Conservation (phyloP, 331 rosid genomes). For the Phaseolus coccineus region DNA sequence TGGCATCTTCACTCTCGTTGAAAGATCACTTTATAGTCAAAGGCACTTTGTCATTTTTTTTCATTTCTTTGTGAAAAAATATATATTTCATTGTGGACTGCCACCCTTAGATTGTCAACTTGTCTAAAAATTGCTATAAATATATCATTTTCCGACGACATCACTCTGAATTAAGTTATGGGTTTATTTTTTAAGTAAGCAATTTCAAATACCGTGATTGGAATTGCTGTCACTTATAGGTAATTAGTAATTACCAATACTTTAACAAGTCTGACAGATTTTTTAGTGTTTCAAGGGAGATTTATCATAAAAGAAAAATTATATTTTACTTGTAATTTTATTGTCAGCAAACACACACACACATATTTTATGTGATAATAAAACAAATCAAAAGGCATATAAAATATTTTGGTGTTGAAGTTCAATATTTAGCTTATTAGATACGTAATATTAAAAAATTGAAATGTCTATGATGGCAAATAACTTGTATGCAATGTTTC, state of each 20-base stretch:
- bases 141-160: background rate
- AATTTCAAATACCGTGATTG: constrained; percentile 1
- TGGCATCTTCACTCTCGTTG: background rate
- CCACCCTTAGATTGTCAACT: background rate
- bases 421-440: constrained; percentile 30
- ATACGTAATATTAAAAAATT: background rate
- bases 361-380: too few species aligned
- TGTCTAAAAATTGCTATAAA: background rate
- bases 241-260: background rate
- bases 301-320: background rate
- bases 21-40: background rate
- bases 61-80: background rate
- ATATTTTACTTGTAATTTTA: constrained; percentile 8
- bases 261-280: background rate
- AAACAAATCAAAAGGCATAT: too few species aligned
- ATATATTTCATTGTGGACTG: background rate
- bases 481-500: background rate
- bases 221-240: background rate
- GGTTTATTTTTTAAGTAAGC: background rate
- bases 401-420: constrained; percentile 14
- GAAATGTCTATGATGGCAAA: background rate
- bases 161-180: background rate
- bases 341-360: background rate
- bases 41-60: background rate
- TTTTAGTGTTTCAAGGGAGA: constrained; percentile 2